These are phyloP conservation scores for Monosporascus sp. DNA, from an alignment of 2,329 filamentous ascomycete genomes.

Conservation along the genomic window DNA sequence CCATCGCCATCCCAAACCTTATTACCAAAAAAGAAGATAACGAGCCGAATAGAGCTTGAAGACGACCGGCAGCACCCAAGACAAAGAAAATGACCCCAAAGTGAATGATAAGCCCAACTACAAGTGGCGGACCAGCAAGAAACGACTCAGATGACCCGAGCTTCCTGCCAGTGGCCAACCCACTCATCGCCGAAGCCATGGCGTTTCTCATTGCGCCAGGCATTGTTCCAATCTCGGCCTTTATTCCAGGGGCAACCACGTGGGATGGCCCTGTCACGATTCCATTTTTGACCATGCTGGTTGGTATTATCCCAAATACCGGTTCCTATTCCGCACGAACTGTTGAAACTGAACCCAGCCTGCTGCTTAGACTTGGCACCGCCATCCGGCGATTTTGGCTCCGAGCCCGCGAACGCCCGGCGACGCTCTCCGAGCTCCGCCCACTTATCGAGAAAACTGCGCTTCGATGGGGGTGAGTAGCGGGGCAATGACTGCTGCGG, in stretches of 20 bases:
- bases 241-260: constrained; percentile 51
- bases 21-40: constrained; percentile 24
- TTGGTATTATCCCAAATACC: constrained; percentile 41
- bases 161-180: constrained; percentile 84
- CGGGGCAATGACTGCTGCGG: constrained; percentile 35
- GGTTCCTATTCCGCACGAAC: constrained; percentile 28
- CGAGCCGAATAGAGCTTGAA: constrained; percentile 18
- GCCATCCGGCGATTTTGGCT: constrained; percentile 44
- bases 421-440: constrained; percentile 78
- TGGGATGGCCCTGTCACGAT: constrained; percentile 40
- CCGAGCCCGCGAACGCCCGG: constrained; percentile 55
- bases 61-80: constrained; percentile 17
- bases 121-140: constrained; percentile 47
- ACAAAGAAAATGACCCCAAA: constrained; percentile 11
- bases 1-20: constrained; percentile 18
- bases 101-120: constrained; percentile 43
- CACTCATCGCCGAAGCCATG: constrained; percentile 79
- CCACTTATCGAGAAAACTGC: constrained; percentile 73
- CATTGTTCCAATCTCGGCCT: constrained; percentile 51
- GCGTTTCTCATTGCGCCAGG: constrained; percentile 55
- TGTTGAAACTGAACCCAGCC: constrained; percentile 29
- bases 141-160: constrained; percentile 26
- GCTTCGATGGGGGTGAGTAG: constrained; percentile 64
- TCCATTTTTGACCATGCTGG: constrained; percentile 31
- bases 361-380: constrained; percentile 41